Conservation (phyloP, 306 rosid species). For the Rosa lucieae region DNA sequence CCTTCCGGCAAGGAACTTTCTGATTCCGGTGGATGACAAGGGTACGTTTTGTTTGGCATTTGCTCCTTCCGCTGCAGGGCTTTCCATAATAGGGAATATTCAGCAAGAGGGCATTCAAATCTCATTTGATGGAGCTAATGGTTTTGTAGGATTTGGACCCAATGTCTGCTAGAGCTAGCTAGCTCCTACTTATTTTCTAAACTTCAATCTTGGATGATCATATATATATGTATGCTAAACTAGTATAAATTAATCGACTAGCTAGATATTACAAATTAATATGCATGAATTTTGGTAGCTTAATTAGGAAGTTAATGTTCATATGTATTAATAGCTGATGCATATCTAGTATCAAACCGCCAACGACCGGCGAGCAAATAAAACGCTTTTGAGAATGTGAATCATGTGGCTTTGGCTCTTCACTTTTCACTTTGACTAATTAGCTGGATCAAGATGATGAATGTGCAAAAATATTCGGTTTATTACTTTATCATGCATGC, state of each 20-base stretch:
- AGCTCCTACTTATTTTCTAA: too few species aligned
- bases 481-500: neutral
- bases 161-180: slow-evolving; percentile 46
- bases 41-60: slow-evolving; percentile 90
- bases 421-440: slow-evolving; percentile 21
- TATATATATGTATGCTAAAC: neutral
- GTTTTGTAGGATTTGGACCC: slow-evolving; percentile 90
- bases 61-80: slow-evolving; percentile 49
- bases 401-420: neutral
- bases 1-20: slow-evolving; percentile 69
- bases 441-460: neutral
- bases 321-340: neutral
- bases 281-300: neutral
- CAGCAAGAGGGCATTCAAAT: slow-evolving; percentile 91
- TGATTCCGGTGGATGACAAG: slow-evolving; percentile 63
- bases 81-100: slow-evolving; percentile 79
- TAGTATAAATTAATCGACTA: too few species aligned
- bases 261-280: neutral
- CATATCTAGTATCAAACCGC: neutral
- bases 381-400: neutral
- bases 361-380: neutral
- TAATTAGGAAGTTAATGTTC: neutral
- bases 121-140: slow-evolving; percentile 76
- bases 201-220: neutral
- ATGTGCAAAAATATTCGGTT: neutral